A percentile compares a stretch with the other conserved stretches of the same genome.
These are phyloP conservation scores for Suillus weaverae DNA, from an alignment of 768 basidiomycete genomes.

Conservation along the genomic window DNA sequence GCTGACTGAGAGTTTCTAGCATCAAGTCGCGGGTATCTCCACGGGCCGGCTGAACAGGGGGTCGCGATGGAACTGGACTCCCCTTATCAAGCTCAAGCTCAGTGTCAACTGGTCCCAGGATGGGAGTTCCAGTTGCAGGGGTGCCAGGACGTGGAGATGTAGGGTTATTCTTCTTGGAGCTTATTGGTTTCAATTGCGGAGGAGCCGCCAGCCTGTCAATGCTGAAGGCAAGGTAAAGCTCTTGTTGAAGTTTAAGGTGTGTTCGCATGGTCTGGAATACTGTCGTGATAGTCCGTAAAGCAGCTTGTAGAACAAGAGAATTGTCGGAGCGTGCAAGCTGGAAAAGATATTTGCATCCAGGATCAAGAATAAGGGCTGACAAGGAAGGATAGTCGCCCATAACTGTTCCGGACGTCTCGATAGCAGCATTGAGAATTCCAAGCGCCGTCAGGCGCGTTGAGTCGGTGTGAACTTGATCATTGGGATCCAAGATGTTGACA, in stretches of 20 bases:
- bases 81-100: constrained; percentile 50
- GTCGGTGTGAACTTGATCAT: constrained; percentile 93
- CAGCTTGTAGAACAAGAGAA: constrained; percentile 69
- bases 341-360: constrained; percentile 95
- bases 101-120: constrained; percentile 37
- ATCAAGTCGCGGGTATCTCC: constrained; percentile 89
- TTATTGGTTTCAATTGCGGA: constrained; percentile 26
- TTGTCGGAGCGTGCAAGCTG: constrained; percentile 94
- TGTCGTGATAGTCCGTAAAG: constrained; percentile 84
- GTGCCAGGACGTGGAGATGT: constrained; percentile 56
- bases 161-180: constrained; percentile 36
- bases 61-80: constrained; percentile 50
- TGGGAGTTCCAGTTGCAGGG: constrained; percentile 45
- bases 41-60: constrained; percentile 71
- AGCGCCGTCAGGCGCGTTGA: constrained; percentile 90
- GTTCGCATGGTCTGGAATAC: constrained; percentile 85
- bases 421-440: constrained; percentile 80
- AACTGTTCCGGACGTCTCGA: constrained; percentile 78
- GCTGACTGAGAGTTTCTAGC: constrained; percentile 80
- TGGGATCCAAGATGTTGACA: constrained; percentile 93
- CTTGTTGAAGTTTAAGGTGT: constrained; percentile 90
- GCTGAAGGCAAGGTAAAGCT: constrained; percentile 91
- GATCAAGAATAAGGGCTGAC: constrained; percentile 74
- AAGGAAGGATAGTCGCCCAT: constrained; percentile 81
- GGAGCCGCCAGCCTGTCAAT: constrained; percentile 85